Evolutionary conservation across 805 yeast species (phyloP).

Genomic region (Pichia membranifaciens): DNA sequence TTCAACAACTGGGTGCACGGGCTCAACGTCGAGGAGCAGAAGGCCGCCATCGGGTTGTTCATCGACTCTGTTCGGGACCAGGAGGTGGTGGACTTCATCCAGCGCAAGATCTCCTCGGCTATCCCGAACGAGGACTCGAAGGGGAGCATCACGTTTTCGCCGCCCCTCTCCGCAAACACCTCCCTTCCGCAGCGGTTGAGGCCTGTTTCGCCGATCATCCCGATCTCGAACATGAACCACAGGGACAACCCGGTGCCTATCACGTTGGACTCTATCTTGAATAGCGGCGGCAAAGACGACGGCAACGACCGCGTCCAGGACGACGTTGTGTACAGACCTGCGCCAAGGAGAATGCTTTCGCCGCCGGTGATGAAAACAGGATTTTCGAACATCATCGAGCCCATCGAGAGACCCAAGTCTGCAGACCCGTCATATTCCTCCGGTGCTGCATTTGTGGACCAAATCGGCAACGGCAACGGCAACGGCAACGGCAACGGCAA

Average conservation of each 20-base stretch:
- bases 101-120: background rate
- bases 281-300: slow-evolving; percentile 17
- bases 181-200: slow-evolving; percentile 20
- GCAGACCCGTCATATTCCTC: slow-evolving; percentile 35
- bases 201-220: slow-evolving; percentile 30
- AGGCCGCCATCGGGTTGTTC: slow-evolving; percentile 43
- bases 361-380: slow-evolving; percentile 10
- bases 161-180: slow-evolving; percentile 19
- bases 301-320: too few relatives aligned
- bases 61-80: slow-evolving; percentile 40
- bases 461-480: slow-evolving; percentile 2
- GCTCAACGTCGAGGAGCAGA: slow-evolving; percentile 41
- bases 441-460: slow-evolving; percentile 3
- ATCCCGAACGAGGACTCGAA: background rate
- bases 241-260: slow-evolving; percentile 28
- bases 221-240: slow-evolving; percentile 15
- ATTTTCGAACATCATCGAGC: slow-evolving; percentile 11
- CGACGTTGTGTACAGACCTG: slow-evolving; percentile 5
- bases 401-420: slow-evolving; percentile 37
- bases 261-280: slow-evolving; percentile 36
- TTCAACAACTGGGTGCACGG: slow-evolving; percentile 43
- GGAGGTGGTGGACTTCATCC: slow-evolving; percentile 26
- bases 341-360: slow-evolving; percentile 11
- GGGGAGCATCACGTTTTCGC: slow-evolving; percentile 16
- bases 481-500: background rate